Conservation (phyloP, 768 basidiomycete genomes). For the Filobasidium wieringae region DNA sequence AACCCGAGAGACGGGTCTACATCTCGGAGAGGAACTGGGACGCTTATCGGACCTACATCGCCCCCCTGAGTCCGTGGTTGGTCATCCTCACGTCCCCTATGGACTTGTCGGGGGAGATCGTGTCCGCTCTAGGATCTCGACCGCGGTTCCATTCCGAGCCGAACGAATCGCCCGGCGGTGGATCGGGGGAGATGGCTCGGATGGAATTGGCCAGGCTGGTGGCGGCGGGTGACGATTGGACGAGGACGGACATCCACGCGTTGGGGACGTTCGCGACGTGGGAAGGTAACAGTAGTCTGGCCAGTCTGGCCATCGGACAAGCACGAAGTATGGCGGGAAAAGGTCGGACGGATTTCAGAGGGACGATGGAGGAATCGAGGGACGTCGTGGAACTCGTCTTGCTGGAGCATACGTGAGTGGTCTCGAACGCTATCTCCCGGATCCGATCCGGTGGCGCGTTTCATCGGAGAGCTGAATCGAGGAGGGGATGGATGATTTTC, state of each 20-base stretch:
- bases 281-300: conserved; percentile 8
- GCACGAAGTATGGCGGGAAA: background rate
- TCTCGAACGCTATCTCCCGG: background rate
- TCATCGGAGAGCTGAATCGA: background rate
- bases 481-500: background rate
- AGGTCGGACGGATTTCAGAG: background rate
- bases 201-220: conserved; percentile 7
- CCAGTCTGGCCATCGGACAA: conserved; percentile 6
- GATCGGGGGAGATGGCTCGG: conserved; percentile 2
- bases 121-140: conserved; percentile 3
- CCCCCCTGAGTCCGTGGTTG: conserved; percentile 11
- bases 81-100: conserved; percentile 1
- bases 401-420: conserved; percentile 13
- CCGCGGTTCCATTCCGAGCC: conserved; percentile 1
- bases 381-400: conserved; percentile 3
- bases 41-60: conserved; percentile 13
- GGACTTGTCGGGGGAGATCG: conserved; percentile 10
- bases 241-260: conserved; percentile 3
- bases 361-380: conserved; percentile 4
- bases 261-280: conserved; percentile 8
- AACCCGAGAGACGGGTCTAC: background rate
- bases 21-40: conserved; percentile 13
- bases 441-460: background rate
- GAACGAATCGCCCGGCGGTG: background rate
- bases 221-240: conserved; percentile 6